Conservation (phyloP, 2,329 filamentous ascomycete genomes). For the Cladophialophora exuberans region DNA sequence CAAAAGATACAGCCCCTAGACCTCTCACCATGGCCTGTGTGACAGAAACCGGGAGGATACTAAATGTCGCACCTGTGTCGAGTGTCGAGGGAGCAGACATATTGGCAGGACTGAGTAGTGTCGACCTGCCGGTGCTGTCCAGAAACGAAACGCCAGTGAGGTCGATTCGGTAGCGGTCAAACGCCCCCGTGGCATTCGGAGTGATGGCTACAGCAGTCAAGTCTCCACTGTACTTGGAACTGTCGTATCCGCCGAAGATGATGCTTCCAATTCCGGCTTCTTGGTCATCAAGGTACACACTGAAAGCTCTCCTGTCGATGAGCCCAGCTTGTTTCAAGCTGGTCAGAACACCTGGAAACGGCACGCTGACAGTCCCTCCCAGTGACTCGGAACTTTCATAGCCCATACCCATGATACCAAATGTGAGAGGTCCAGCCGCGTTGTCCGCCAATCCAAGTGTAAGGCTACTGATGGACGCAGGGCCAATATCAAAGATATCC, state of each 20-base stretch:
- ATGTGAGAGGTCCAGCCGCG: slow-evolving; percentile 51
- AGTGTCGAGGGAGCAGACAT: slow-evolving; percentile 2
- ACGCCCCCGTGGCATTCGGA: neutral
- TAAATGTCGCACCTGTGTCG: neutral
- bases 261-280: slow-evolving; percentile 69
- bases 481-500: slow-evolving; percentile 40
- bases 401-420: slow-evolving; percentile 60
- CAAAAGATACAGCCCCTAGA: neutral
- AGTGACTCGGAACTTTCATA: slow-evolving; percentile 39
- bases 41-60: neutral
- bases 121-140: neutral
- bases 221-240: slow-evolving; percentile 68
- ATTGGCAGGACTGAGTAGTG: neutral
- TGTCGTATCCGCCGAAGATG: slow-evolving; percentile 80
- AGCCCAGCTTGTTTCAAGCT: slow-evolving; percentile 61
- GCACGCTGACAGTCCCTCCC: slow-evolving; percentile 43
- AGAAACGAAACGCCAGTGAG: neutral
- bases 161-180: neutral
- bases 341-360: slow-evolving; percentile 65
- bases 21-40: neutral
- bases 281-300: slow-evolving; percentile 47
- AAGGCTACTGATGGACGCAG: slow-evolving; percentile 61
- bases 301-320: slow-evolving; percentile 51
- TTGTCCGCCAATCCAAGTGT: slow-evolving; percentile 66
- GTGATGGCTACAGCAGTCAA: slow-evolving; percentile 64